A percentile compares a stretch with the other conserved stretches of the same genome.
Evolutionary conservation across 352 stramenopile species (phyloP).

Genomic region (Thraustochytrium sp.): DNA sequence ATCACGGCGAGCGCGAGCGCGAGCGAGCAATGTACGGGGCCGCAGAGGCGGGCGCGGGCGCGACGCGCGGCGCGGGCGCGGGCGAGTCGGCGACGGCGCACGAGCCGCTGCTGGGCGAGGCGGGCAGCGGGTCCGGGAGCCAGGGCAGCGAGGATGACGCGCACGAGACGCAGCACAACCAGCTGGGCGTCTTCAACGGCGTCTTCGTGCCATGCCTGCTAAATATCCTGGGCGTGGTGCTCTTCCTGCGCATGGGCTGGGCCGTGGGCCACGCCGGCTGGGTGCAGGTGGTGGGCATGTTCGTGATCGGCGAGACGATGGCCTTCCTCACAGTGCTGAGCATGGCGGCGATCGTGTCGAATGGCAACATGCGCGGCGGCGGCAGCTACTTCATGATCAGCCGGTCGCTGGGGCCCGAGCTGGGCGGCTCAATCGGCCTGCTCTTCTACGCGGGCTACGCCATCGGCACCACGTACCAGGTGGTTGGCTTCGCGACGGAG

Average conservation of each 20-base stretch:
- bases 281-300: constrained; percentile 60
- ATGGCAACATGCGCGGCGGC: constrained; percentile 63
- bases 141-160: not conserved
- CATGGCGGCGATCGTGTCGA: constrained; percentile 65
- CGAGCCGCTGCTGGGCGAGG: not conserved
- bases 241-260: constrained; percentile 69
- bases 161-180: constrained; percentile 42
- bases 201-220: constrained; percentile 73
- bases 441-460: constrained; percentile 46
- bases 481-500: constrained; percentile 63
- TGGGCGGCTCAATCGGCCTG: constrained; percentile 60
- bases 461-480: constrained; percentile 51
- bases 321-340: constrained; percentile 67
- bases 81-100: not conserved
- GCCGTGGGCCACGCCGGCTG: constrained; percentile 65
- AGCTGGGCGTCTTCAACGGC: constrained; percentile 54
- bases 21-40: no score
- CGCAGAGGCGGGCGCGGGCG: no score
- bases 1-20: no score
- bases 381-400: constrained; percentile 55
- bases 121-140: not conserved
- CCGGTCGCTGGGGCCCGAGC: constrained; percentile 60
- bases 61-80: no score
- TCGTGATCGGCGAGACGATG: constrained; percentile 54
- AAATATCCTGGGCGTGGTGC: constrained; percentile 72